Base-by-base conservation (phyloP, 169 alveolate species). In the Amoebophrya sp. region DNA sequence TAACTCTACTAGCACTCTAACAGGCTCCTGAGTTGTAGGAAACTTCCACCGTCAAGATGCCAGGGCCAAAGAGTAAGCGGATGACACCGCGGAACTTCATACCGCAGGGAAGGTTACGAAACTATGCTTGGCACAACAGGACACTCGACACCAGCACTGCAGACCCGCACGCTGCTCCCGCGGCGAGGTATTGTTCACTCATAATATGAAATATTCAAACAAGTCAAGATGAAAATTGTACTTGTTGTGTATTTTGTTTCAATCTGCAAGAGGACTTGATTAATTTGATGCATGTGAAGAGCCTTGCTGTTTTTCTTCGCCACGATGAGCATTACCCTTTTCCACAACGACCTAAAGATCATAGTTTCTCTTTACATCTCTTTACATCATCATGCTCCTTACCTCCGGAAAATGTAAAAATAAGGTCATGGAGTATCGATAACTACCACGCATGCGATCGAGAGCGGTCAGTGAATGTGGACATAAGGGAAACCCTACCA, bases 371-470 rank as follows among this genome's bases (percentile, higher is more conserved):
- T 14, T 53, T 10, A 10, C 10, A 53, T 23, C 76, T 53, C 76
- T 23, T 53, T 14, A 53, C 23, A 10, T 23, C n/a, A 53, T 53
- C 23, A 10, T 53, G n/a, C 76, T 53, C 76, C 23, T 10, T 53
- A 10, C 23, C 76, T 10, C 10, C 76, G 23, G 23, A 53, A 53
- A 53, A 23, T 53, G 76, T 53, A 53, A 10, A 53, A 53, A 53
- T 53, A 53, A 53, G 76, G 23, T 10, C 83, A 1, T 65, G 83
- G 83, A 12, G 2, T 10, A 65, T 65, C 26, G 83, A 65, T 36
- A 65, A 65, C 33, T 65, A 65, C 83, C 83, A 65, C 26, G 83
- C 83, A 6, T 65, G 83, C 83, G 83, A 65, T 36, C 83, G 83
- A 1, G 83, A 65, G 38, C 2, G 83, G 26, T 6, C 33, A 0